Conservation (phyloP, 2,329 filamentous ascomycete species). For the Erysiphe neolycopersici region DNA sequence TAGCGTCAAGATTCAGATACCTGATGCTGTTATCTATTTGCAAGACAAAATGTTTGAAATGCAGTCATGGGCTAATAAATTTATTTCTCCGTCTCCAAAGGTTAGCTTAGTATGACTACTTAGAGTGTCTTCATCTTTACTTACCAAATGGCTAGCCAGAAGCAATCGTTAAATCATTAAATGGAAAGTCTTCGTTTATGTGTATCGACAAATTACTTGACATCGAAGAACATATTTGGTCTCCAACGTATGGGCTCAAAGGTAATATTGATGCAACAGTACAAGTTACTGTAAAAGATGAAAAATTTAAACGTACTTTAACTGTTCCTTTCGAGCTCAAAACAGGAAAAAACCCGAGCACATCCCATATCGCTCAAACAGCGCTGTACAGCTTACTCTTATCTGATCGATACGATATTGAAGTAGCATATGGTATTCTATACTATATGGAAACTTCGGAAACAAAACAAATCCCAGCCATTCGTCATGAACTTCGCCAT, state of each 20-base stretch:
- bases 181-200: constrained; percentile 50
- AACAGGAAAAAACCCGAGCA: constrained; percentile 62
- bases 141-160: constrained; percentile 20
- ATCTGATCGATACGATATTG: constrained; percentile 82
- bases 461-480: constrained; percentile 58
- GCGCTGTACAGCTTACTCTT: constrained; percentile 79
- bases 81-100: constrained; percentile 45
- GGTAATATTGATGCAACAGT: constrained; percentile 96
- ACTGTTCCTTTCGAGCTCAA: constrained; percentile 91
- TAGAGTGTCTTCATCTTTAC: background rate
- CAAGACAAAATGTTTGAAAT: constrained; percentile 61
- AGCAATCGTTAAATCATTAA: constrained; percentile 53
- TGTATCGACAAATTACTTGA: constrained; percentile 84
- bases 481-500: constrained; percentile 70
- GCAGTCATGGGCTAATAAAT: constrained; percentile 57
- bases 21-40: constrained; percentile 52
- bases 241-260: constrained; percentile 87
- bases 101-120: constrained; percentile 17
- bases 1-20: constrained; percentile 50
- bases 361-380: constrained; percentile 74
- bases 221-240: constrained; percentile 96
- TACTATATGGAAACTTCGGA: constrained; percentile 89
- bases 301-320: constrained; percentile 35
- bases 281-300: constrained; percentile 56
- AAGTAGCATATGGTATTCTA: constrained; percentile 68